Conservation (phyloP, 768 basidiomycete species). For the Boletus reticulatus region DNA sequence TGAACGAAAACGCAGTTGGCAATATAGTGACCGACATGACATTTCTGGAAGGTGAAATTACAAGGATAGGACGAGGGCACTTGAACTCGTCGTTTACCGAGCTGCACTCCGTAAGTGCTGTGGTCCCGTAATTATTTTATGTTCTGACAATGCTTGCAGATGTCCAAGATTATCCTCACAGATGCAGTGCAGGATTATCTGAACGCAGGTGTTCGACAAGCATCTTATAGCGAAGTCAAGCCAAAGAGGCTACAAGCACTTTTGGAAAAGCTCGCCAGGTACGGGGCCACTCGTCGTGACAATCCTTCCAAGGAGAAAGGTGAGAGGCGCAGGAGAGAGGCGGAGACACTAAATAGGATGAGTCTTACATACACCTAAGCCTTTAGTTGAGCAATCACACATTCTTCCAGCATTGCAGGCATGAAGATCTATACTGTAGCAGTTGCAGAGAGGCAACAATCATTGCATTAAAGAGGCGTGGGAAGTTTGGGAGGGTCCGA, state of each 20-base stretch:
- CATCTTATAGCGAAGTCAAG: conserved; percentile 63
- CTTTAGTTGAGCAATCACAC: conserved; percentile 1
- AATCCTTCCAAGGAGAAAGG: conserved; percentile 57
- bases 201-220: conserved; percentile 63
- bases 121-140: not conserved
- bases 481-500: conserved; percentile 26
- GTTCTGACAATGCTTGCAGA: conserved; percentile 39
- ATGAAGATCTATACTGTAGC: conserved; percentile 22
- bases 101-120: conserved; percentile 63
- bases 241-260: conserved; percentile 70
- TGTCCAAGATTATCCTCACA: conserved; percentile 66
- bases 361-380: conserved; percentile 16
- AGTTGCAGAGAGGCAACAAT: conserved; percentile 12
- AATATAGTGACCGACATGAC: conserved; percentile 85
- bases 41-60: conserved; percentile 87
- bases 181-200: conserved; percentile 80
- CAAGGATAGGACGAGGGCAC: conserved; percentile 67
- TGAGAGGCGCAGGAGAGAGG: conserved; percentile 73
- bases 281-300: conserved; percentile 63
- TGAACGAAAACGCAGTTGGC: conserved; percentile 88
- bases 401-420: conserved; percentile 9
- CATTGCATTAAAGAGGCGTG: conserved; percentile 1
- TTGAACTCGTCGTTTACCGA: conserved; percentile 74
- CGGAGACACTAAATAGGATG: conserved; percentile 71
- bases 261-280: conserved; percentile 76